A percentile compares a stretch with the other conserved stretches of the same genome.
Evolutionary conservation across 306 rosid species (phyloP).

Genomic region (Canavalia ensiformis): DNA sequence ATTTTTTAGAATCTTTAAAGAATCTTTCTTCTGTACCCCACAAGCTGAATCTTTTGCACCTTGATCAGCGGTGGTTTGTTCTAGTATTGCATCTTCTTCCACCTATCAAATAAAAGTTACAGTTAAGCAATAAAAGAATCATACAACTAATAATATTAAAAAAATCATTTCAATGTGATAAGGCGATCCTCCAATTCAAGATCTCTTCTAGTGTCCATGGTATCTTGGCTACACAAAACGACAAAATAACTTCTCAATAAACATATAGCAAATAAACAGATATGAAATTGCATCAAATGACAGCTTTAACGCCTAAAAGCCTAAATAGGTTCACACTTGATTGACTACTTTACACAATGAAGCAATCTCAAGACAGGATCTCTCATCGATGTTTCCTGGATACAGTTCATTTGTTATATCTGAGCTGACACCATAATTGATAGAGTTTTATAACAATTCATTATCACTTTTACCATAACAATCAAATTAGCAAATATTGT

Average conservation of each 20-base stretch:
- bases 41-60: conserved; percentile 48
- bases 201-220: conserved; percentile 28
- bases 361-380: not conserved
- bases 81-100: conserved; percentile 48
- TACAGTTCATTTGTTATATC: too few relatives aligned
- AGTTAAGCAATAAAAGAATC: conserved; percentile 41
- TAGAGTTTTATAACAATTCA: too few relatives aligned
- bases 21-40: conserved; percentile 55
- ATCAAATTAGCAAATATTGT: too few relatives aligned
- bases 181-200: conserved; percentile 2
- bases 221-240: not conserved
- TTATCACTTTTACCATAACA: too few relatives aligned
- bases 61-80: conserved; percentile 47
- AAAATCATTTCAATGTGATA: not conserved
- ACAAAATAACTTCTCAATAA: conserved; percentile 22
- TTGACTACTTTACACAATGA: not conserved
- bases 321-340: not conserved
- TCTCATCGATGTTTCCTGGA: too few relatives aligned
- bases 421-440: too few relatives aligned
- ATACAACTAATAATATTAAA: not conserved
- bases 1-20: conserved; percentile 51
- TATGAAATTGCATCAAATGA: not conserved
- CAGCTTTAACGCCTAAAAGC: not conserved
- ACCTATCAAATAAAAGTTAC: conserved; percentile 57
- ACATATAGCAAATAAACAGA: not conserved